Evolutionary conservation across 2,329 filamentous ascomycete species (phyloP).

Genomic region (Neofusicoccum ribis): DNA sequence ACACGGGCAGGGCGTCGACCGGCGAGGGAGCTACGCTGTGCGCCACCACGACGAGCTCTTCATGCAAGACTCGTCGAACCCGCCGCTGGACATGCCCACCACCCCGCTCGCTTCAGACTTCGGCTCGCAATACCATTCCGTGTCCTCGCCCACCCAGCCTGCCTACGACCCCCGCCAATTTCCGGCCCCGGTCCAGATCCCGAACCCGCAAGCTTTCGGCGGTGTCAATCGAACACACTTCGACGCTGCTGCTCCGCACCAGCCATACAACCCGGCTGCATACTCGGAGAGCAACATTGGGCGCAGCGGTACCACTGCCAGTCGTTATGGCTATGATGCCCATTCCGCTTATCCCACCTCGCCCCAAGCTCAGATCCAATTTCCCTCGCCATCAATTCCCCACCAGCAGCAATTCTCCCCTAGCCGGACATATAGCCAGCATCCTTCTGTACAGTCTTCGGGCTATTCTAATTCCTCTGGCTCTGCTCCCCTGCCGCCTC

Average conservation of each 20-base stretch:
- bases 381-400: slow-evolving; percentile 7
- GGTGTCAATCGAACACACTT: slow-evolving; percentile 37
- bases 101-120: slow-evolving; percentile 41
- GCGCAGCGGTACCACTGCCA: slow-evolving; percentile 31
- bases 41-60: slow-evolving; percentile 63
- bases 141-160: slow-evolving; percentile 34
- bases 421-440: slow-evolving; percentile 20
- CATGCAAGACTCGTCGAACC: slow-evolving; percentile 43
- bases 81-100: slow-evolving; percentile 26
- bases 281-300: slow-evolving; percentile 39
- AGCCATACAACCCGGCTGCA: slow-evolving; percentile 48
- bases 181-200: slow-evolving; percentile 42
- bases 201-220: slow-evolving; percentile 66
- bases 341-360: slow-evolving; percentile 24
- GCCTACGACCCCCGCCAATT: slow-evolving; percentile 66
- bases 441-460: slow-evolving; percentile 18
- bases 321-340: slow-evolving; percentile 34
- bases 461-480: slow-evolving; percentile 17
- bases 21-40: slow-evolving; percentile 36
- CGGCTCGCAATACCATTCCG: slow-evolving; percentile 55
- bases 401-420: slow-evolving; percentile 26
- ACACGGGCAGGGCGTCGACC: slow-evolving; percentile 24
- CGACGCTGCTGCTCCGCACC: slow-evolving; percentile 33
- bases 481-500: slow-evolving; percentile 20
- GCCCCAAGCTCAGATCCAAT: slow-evolving; percentile 21